Evolutionary conservation across 257 asterid species (phyloP).

Genomic region (Ophiorrhiza pumila): DNA sequence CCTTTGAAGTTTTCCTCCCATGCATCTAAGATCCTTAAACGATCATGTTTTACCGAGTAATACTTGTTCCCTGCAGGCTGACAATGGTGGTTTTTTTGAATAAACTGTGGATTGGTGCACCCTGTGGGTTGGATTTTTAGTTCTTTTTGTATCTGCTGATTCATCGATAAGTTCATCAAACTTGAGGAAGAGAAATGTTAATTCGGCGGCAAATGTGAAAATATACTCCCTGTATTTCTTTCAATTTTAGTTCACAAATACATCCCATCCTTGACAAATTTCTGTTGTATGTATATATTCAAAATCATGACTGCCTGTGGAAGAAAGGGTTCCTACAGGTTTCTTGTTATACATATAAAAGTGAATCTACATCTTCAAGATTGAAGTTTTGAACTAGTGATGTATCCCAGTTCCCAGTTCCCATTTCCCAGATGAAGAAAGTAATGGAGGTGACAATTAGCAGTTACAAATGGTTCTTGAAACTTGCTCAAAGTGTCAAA

Average conservation of each 20-base stretch:
- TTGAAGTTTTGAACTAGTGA: neutral
- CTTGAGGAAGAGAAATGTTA: slow-evolving; percentile 5
- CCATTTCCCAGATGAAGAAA: too few species aligned
- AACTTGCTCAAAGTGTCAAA: too few species aligned
- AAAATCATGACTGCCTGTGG: neutral
- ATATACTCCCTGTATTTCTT: neutral
- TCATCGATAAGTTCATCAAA: neutral
- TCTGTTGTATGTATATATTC: neutral
- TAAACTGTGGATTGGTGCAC: neutral
- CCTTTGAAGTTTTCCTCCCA: neutral
- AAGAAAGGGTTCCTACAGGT: neutral
- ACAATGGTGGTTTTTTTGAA: neutral
- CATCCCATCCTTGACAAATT: neutral
- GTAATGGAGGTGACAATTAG: neutral
- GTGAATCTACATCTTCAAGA: neutral
- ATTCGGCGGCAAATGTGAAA: slow-evolving; percentile 5
- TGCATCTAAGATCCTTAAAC: neutral
- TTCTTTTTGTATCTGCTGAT: neutral
- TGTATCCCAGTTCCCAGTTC: neutral
- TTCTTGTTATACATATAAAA: neutral
- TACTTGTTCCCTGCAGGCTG: neutral
- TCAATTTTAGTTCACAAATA: neutral
- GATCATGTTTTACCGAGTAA: neutral
- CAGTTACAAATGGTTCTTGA: too few species aligned
- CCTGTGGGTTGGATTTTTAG: slow-evolving; percentile 1